Evolutionary conservation across 2,329 filamentous ascomycete species (phyloP).

Genomic region (Aureobasidium sp.): DNA sequence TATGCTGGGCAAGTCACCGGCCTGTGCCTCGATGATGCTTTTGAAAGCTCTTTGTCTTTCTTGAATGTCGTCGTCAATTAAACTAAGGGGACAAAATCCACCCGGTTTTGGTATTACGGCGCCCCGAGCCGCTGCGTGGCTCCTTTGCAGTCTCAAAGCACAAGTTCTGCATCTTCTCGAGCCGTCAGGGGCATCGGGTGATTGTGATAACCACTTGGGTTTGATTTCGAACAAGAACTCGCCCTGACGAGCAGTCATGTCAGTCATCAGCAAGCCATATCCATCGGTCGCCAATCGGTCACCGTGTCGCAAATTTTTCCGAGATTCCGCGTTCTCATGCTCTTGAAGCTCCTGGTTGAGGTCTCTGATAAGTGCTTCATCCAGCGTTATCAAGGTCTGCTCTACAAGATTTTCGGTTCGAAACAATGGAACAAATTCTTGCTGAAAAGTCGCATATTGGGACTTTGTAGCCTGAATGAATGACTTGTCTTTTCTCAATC

Average conservation of each 20-base stretch:
- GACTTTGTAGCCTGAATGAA: constrained; percentile 25
- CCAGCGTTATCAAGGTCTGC: constrained; percentile 25
- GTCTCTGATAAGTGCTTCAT: constrained; percentile 17
- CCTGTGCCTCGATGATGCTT: constrained; percentile 20
- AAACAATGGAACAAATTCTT: constrained; percentile 26
- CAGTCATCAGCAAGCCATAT: constrained; percentile 29
- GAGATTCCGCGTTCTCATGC: constrained; percentile 5
- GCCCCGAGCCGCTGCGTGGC: background rate
- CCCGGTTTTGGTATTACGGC: background rate
- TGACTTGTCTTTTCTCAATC: constrained; percentile 28
- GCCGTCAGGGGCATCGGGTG: constrained; percentile 35
- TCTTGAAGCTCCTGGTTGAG: constrained; percentile 24
- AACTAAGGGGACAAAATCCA: constrained; percentile 35
- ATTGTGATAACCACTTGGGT: constrained; percentile 44
- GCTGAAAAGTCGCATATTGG: constrained; percentile 24
- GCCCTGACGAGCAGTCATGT: constrained; percentile 27
- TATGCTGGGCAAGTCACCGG: background rate
- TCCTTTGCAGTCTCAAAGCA: constrained; percentile 35
- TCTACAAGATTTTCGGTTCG: constrained; percentile 26
- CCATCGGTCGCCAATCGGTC: constrained; percentile 25
- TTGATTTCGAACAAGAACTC: constrained; percentile 37
- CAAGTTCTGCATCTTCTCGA: constrained; percentile 41
- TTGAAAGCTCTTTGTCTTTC: constrained; percentile 22
- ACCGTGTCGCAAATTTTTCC: constrained; percentile 22
- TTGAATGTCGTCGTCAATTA: constrained; percentile 28